A percentile compares a stretch with the other conserved stretches of the same genome.
These are phyloP conservation scores for Xylaria intraflava DNA, from an alignment of 495 filamentous ascomycete genomes.

Conservation along the genomic window DNA sequence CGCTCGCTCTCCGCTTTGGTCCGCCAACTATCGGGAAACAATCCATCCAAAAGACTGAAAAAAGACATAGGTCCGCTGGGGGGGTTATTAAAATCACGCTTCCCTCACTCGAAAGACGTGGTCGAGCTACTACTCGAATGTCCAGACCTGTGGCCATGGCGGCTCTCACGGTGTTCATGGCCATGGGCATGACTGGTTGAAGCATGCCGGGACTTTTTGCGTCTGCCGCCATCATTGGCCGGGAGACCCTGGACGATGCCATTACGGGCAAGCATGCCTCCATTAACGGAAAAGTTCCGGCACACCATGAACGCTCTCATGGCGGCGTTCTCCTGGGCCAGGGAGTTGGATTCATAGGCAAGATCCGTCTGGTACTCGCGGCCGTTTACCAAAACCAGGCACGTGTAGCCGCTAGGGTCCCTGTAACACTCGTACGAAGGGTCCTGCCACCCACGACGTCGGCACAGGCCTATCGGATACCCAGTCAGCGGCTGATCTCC, in stretches of 20 bases:
- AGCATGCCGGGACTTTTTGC: constrained; percentile 41
- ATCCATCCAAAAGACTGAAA: constrained; percentile 4
- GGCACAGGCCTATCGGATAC: constrained; percentile 75
- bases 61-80: constrained; percentile 5
- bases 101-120: constrained; percentile 44
- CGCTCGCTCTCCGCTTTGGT: constrained; percentile 19
- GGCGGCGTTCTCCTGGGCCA: constrained; percentile 90
- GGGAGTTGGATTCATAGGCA: constrained; percentile 68
- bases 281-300: constrained; percentile 97
- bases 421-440: constrained; percentile 81
- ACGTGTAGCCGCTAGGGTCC: constrained; percentile 67
- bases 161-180: constrained; percentile 29
- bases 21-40: constrained; percentile 20
- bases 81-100: neutral
- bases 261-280: constrained; percentile 79
- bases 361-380: constrained; percentile 91
- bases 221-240: constrained; percentile 47
- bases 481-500: constrained; percentile 40
- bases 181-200: constrained; percentile 36
- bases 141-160: constrained; percentile 36
- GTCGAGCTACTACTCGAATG: constrained; percentile 55
- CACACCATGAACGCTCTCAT: constrained; percentile 98
- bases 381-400: constrained; percentile 91
- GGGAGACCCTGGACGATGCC: constrained; percentile 84
- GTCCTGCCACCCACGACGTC: constrained; percentile 90